These are phyloP conservation scores for Heteromeles arbutifolia DNA, from an alignment of 306 rosid genomes.

Conservation along the genomic window DNA sequence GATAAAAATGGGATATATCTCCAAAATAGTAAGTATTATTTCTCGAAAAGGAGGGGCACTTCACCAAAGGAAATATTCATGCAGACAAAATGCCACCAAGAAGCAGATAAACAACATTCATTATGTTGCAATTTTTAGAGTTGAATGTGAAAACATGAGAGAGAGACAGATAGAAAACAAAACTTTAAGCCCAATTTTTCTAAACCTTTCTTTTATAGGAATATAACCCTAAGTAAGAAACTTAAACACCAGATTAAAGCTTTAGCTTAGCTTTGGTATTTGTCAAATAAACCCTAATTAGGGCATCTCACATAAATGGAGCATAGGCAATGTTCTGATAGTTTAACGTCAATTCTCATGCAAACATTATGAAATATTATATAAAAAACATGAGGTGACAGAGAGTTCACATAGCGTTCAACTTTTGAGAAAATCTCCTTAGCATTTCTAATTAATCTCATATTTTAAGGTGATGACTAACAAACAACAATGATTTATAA, in stretches of 20 bases:
- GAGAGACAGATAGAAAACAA: conserved; percentile 22
- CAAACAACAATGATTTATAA: background rate
- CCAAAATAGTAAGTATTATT: background rate
- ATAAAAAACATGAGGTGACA: fast-evolving
- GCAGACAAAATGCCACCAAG: conserved; percentile 25
- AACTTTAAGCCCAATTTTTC: conserved; percentile 17
- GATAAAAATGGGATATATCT: background rate
- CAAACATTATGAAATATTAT: too few species aligned
- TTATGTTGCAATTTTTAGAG: conserved; percentile 9
- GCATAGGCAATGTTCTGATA: background rate
- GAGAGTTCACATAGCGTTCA: too few species aligned
- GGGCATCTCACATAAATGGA: background rate
- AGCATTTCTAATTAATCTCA: background rate
- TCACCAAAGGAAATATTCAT: conserved; percentile 40
- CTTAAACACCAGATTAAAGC: background rate
- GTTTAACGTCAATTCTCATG: too few species aligned
- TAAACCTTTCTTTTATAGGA: background rate
- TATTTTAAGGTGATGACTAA: background rate
- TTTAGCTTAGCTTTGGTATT: background rate
- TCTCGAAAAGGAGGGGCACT: too few species aligned
- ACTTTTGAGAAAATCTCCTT: too few species aligned
- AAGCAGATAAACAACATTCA: conserved; percentile 19
- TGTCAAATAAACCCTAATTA: background rate
- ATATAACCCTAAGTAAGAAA: background rate
- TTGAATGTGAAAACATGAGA: conserved; percentile 18